phyloP scores from a whole-genome alignment of 2,329 filamentous ascomycete species.

The Pestalotiopsis sp. region DNA sequence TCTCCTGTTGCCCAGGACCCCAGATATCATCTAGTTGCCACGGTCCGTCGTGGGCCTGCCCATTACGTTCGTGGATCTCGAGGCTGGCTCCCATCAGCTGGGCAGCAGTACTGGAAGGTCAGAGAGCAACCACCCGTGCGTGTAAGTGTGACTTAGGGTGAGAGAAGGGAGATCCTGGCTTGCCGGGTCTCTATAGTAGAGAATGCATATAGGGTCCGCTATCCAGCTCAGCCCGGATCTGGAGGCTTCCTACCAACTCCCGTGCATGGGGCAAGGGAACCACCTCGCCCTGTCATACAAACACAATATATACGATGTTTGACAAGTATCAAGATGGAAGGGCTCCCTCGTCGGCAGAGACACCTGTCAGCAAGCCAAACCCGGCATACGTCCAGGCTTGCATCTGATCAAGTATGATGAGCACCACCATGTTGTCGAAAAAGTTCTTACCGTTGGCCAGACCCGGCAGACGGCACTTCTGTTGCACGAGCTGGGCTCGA shows the following conservation, averaged over 20 bases:
- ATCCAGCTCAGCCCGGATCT: slow-evolving; percentile 1
- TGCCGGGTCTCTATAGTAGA: not conserved
- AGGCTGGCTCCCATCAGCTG: too few relatives aligned
- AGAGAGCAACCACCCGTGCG: not conserved
- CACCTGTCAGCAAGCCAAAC: slow-evolving; percentile 1
- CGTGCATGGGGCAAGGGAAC: slow-evolving; percentile 11
- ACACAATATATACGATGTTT: slow-evolving; percentile 10
- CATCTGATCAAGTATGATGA: slow-evolving; percentile 3
- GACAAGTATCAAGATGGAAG: slow-evolving; percentile 13
- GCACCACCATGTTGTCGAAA: not conserved
- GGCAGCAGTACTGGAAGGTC: not conserved
- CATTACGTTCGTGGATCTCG: too few relatives aligned
- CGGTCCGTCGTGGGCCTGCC: not conserved
- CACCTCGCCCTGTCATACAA: slow-evolving; percentile 1
- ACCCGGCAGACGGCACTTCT: not conserved
- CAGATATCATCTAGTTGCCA: not conserved
- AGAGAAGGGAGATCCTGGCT: not conserved
- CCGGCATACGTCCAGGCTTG: not conserved
- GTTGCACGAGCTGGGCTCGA: not conserved
- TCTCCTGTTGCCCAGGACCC: not conserved
- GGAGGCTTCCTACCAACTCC: slow-evolving; percentile 7
- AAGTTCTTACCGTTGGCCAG: not conserved
- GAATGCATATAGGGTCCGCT: not conserved
- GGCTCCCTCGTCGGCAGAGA: not conserved
- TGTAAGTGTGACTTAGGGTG: not conserved